Evolutionary conservation across 345 rosid species (phyloP).

Genomic region (Syzygium aqueum): DNA sequence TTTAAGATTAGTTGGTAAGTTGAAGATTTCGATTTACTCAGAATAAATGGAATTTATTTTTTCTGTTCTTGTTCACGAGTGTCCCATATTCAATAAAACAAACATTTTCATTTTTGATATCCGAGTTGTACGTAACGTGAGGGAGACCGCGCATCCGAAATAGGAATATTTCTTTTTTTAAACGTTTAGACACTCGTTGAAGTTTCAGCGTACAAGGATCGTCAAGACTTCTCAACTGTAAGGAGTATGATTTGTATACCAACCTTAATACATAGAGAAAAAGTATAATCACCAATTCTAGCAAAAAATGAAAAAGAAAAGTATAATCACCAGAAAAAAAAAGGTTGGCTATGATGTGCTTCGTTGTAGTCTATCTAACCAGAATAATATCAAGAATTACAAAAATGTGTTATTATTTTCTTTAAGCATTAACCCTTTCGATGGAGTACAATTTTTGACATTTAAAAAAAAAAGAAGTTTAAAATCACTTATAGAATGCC

Average conservation of each 20-base stretch:
- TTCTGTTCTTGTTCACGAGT: neutral
- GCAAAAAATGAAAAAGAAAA: neutral
- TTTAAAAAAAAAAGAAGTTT: neutral
- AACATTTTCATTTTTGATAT: neutral
- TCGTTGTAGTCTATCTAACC: neutral
- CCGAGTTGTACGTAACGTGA: neutral
- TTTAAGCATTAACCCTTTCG: neutral
- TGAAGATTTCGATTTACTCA: neutral
- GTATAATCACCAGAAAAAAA: neutral
- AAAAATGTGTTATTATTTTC: neutral
- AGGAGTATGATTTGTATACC: neutral
- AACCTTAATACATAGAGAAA: neutral
- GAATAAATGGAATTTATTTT: neutral
- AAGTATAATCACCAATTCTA: neutral
- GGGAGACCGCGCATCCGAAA: neutral
- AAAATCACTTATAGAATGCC: neutral
- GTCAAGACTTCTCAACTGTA: neutral
- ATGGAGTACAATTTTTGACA: neutral
- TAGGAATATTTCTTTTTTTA: neutral
- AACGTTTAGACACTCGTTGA: neutral
- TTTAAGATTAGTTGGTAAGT: neutral
- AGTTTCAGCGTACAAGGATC: neutral
- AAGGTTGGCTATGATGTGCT: neutral
- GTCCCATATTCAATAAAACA: neutral
- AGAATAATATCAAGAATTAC: neutral